These are phyloP conservation scores for Xerocomellus chrysenteron DNA, from an alignment of 768 basidiomycete species.

Conservation along the genomic window DNA sequence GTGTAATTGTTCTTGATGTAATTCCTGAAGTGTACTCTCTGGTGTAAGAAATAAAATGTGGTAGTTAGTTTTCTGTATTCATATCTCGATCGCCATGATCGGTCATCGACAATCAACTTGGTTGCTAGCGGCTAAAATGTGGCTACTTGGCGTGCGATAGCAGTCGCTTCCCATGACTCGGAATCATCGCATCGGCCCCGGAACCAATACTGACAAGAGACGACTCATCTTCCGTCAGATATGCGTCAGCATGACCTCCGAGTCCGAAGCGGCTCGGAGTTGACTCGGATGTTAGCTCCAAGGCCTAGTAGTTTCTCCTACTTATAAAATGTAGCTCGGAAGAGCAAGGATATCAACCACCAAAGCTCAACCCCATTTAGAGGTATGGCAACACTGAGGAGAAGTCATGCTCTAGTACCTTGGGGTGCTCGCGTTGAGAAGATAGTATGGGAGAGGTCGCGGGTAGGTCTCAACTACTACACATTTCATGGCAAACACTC, in stretches of 20 bases:
- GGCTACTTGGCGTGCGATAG: no score
- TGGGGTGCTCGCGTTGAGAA: slow-evolving; percentile 6
- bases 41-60: no score
- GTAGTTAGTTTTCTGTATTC: no score
- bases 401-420: slow-evolving; percentile 8
- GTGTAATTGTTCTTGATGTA: no score
- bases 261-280: background rate
- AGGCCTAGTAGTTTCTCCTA: background rate
- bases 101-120: no score
- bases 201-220: background rate
- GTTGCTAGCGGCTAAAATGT: no score
- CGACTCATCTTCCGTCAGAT: slow-evolving; percentile 19
- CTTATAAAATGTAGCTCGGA: slow-evolving; percentile 14
- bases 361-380: background rate
- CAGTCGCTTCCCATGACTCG: background rate
- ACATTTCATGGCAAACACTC: background rate
- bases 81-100: no score
- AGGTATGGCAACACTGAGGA: slow-evolving; percentile 22
- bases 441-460: slow-evolving; percentile 11
- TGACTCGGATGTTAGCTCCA: slow-evolving; percentile 11
- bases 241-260: background rate
- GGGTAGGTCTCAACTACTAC: slow-evolving; percentile 3
- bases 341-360: background rate
- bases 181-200: background rate
- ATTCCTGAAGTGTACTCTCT: no score